Percentiles rank a stretch among this genome's conserved stretches.
These are phyloP conservation scores for Viola pubescens DNA, from an alignment of 441 rosid species.

Conservation along the genomic window DNA sequence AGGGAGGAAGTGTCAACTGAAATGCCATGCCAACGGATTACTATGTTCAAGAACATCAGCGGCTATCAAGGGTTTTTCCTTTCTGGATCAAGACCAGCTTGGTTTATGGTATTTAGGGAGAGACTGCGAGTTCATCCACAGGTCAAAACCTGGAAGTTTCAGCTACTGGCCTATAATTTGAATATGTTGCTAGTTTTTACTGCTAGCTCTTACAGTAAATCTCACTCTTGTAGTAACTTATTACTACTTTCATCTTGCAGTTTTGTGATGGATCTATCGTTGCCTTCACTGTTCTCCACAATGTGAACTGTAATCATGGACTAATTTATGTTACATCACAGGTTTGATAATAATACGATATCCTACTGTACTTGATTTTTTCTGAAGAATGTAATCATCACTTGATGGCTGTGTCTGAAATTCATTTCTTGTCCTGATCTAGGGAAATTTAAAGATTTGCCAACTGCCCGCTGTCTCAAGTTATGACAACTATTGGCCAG, in stretches of 20 bases:
- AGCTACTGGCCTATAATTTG: slow-evolving; percentile 7
- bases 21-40: slow-evolving; percentile 56
- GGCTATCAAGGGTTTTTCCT: slow-evolving; percentile 90
- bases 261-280: slow-evolving; percentile 88
- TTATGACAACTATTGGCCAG: slow-evolving; percentile 98
- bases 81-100: slow-evolving; percentile 88
- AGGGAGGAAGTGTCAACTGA: slow-evolving; percentile 66
- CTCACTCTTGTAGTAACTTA: not conserved
- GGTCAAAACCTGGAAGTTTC: slow-evolving; percentile 42
- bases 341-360: slow-evolving; percentile 35
- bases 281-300: slow-evolving; percentile 98
- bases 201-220: not conserved
- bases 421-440: slow-evolving; percentile 18
- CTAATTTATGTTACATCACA: slow-evolving; percentile 92
- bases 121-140: slow-evolving; percentile 93
- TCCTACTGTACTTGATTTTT: slow-evolving; percentile 2
- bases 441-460: slow-evolving; percentile 96
- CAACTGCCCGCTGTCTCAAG: slow-evolving; percentile 72
- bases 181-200: not conserved
- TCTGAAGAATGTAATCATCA: too few species aligned
- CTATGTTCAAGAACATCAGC: slow-evolving; percentile 77
- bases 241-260: slow-evolving; percentile 40
- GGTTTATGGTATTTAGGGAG: slow-evolving; percentile 97
- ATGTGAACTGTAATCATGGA: slow-evolving; percentile 94
- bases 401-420: slow-evolving; percentile 5